Evolutionary conservation across 139 green algal species (phyloP).

Genomic region (Chlamydomonas urium): DNA sequence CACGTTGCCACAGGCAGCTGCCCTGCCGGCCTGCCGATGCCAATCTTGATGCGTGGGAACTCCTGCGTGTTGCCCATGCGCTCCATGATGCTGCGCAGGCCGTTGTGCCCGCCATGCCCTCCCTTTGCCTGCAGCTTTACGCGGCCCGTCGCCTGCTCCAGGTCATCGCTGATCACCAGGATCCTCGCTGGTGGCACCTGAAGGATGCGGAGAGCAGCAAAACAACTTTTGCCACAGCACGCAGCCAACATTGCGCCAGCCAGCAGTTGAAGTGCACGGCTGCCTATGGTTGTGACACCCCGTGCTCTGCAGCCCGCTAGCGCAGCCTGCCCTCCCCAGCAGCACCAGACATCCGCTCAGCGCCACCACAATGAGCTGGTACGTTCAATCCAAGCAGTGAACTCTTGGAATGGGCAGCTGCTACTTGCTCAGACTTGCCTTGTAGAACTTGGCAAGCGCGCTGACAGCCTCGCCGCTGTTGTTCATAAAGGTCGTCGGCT

Average conservation of each 20-base stretch:
- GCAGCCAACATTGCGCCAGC: too few species aligned
- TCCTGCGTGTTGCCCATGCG: conserved; percentile 45
- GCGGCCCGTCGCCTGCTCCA: conserved; percentile 40
- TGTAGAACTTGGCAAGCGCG: conserved; percentile 18
- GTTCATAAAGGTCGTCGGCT: conserved; percentile 22
- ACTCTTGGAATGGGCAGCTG: too few species aligned
- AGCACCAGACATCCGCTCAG: too few species aligned
- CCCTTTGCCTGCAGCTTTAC: conserved; percentile 64
- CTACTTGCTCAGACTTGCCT: background rate
- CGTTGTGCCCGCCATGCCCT: conserved; percentile 93
- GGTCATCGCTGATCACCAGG: conserved; percentile 85
- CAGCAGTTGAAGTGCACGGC: too few species aligned
- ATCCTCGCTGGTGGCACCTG: conserved; percentile 29
- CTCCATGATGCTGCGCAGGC: conserved; percentile 81
- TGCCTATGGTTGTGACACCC: too few species aligned
- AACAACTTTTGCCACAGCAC: too few species aligned
- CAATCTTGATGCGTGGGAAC: conserved; percentile 42
- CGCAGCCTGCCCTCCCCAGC: too few species aligned
- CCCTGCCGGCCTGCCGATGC: conserved; percentile 71
- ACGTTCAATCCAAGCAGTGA: too few species aligned
- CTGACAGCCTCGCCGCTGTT: conserved; percentile 15
- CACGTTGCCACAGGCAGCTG: conserved; percentile 5
- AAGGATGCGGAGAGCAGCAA: background rate
- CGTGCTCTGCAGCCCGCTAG: too few species aligned
- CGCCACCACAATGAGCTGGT: too few species aligned